Base-by-base conservation (phyloP, 345 rosid genomes). In the Isatis tinctoria region DNA sequence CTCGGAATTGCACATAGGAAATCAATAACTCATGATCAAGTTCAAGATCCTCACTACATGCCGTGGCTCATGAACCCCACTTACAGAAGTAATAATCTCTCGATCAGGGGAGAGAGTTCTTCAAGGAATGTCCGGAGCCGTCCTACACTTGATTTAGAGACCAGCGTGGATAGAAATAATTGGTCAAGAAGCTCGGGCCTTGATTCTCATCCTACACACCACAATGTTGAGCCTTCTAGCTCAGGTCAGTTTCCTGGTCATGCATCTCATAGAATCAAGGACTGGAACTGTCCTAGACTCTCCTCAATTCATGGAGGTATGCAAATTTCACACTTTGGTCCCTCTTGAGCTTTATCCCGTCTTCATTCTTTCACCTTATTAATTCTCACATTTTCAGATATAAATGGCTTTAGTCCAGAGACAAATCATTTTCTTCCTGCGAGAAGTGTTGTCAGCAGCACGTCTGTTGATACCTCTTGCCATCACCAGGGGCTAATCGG, bases 81-180 rank as follows among this genome's bases (percentile, higher is more conserved):
- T 59, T 74, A 80, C 48, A 79, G 82, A 72, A 80, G 85, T 74
- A 85, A 84, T 72, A 75, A 74, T 64, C 83, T 82, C 62, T 75
- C 85, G 67, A 65, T 84, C 65, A 82, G 88, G 79, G 87, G 84
- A 57, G 97, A 93, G 76, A 75, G 85, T 77, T 85, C 93, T 77
- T 47, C 75, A 43, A 86, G 98, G 83, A 90, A 87, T 75, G 92
- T 90, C 68, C 83, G 98, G 65, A 93, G 87, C 63, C 88, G 97
- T 65, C 79, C 90, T 58, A 85, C 86, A 30, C 58, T 83, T 77
- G 88, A 86, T 83, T 72, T 83, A 70, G 97, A 89, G 77, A 58
- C 85, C 67, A 82, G 76, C 65, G 51, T 79, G 54, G 79, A 74
- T 47, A 79, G 88, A 76, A 78, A 79, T 48, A 80, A 77, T 80